Percentiles rank a stretch among this genome's conserved stretches.
Conservation (phyloP, 208 protist genomes). For the Porcisia deanei region DNA sequence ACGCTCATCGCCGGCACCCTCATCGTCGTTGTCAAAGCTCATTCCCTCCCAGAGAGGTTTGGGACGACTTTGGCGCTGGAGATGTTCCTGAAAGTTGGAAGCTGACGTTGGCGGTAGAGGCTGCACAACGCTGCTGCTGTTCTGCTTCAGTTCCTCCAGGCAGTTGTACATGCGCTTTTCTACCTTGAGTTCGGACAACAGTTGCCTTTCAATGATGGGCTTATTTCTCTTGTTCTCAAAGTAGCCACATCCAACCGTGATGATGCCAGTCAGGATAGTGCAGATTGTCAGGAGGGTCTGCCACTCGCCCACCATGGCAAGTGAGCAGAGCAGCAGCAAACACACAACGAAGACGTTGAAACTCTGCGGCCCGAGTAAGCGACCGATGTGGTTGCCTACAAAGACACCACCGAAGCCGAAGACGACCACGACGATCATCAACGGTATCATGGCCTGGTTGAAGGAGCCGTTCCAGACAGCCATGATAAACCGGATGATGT, state of each 20-base stretch:
- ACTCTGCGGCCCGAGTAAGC: slow-evolving; percentile 50
- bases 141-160: slow-evolving; percentile 52
- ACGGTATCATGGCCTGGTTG: slow-evolving; percentile 26
- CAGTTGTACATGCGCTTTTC: slow-evolving; percentile 56
- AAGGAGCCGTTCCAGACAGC: slow-evolving; percentile 36
- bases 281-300: slow-evolving; percentile 30
- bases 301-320: slow-evolving; percentile 42
- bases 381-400: slow-evolving; percentile 47
- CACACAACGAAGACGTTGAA: slow-evolving; percentile 60
- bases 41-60: slow-evolving; percentile 31
- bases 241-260: slow-evolving; percentile 33
- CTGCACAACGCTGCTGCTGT: slow-evolving; percentile 39
- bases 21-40: slow-evolving; percentile 50
- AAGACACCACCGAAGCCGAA: slow-evolving; percentile 55
- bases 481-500: slow-evolving; percentile 50
- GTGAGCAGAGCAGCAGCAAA: slow-evolving; percentile 49
- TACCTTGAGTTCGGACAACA: slow-evolving; percentile 54
- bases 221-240: slow-evolving; percentile 47
- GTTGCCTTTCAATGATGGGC: slow-evolving; percentile 44
- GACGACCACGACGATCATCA: slow-evolving; percentile 43
- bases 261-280: slow-evolving; percentile 33
- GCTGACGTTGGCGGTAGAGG: slow-evolving; percentile 10
- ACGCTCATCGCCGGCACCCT: slow-evolving; percentile 15
- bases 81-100: slow-evolving; percentile 11
- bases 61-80: slow-evolving; percentile 24